Percentiles rank a stretch among this genome's conserved stretches.
These are phyloP conservation scores for Oidiodendron maius DNA, from an alignment of 495 filamentous ascomycete genomes.

Conservation along the genomic window DNA sequence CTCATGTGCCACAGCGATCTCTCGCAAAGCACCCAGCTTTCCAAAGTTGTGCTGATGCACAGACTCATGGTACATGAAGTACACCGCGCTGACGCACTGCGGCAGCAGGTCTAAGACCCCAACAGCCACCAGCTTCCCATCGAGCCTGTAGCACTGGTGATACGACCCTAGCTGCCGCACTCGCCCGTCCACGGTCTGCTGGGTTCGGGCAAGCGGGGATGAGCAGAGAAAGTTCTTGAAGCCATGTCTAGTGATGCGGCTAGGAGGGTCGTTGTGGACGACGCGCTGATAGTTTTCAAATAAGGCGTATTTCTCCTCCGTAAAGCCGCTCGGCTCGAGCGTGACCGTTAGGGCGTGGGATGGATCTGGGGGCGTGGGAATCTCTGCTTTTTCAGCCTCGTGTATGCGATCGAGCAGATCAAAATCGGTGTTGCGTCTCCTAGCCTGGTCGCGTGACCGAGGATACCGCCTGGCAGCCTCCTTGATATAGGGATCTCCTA, in stretches of 20 bases:
- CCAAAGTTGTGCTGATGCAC: slow-evolving; percentile 76
- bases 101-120: slow-evolving; percentile 86
- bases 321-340: slow-evolving; percentile 72
- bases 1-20: slow-evolving; percentile 75
- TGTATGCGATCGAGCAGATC: slow-evolving; percentile 69
- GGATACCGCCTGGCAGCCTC: slow-evolving; percentile 70
- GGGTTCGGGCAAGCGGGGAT: slow-evolving; percentile 61
- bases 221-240: slow-evolving; percentile 82
- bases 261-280: slow-evolving; percentile 69
- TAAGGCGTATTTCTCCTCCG: slow-evolving; percentile 79
- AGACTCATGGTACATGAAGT: slow-evolving; percentile 87
- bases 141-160: slow-evolving; percentile 91
- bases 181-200: slow-evolving; percentile 33
- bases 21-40: slow-evolving; percentile 80
- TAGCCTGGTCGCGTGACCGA: slow-evolving; percentile 73
- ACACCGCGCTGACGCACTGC: slow-evolving; percentile 84
- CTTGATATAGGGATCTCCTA: slow-evolving; percentile 71
- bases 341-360: slow-evolving; percentile 74
- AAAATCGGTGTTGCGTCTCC: slow-evolving; percentile 65
- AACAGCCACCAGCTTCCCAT: slow-evolving; percentile 82
- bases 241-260: slow-evolving; percentile 57
- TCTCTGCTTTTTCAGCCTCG: slow-evolving; percentile 42
- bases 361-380: slow-evolving; percentile 43
- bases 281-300: slow-evolving; percentile 81
- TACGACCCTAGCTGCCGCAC: slow-evolving; percentile 74